Conservation (phyloP, 768 basidiomycete species). For the Mycena belliarum region DNA sequence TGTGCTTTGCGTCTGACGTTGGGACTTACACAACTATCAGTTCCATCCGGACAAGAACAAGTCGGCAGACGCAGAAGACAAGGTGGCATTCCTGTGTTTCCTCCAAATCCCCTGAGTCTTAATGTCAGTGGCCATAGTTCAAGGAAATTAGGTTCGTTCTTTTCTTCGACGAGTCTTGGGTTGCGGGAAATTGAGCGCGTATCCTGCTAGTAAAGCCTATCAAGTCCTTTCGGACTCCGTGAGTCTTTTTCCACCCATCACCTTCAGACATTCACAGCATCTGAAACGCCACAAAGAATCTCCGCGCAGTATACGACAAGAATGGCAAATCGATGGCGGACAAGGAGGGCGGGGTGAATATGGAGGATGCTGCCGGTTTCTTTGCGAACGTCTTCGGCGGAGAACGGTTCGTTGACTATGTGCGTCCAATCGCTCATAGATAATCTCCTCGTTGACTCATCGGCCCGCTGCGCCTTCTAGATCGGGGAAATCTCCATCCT, state of each 20-base stretch:
- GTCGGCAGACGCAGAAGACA: constrained; percentile 90
- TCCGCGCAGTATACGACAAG: constrained; percentile 90
- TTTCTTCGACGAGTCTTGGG: not conserved
- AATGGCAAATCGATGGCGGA: constrained; percentile 90
- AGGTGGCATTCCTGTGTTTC: constrained; percentile 26
- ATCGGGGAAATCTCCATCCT: constrained; percentile 96
- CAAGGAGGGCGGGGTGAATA: constrained; percentile 72
- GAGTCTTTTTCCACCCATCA: constrained; percentile 28
- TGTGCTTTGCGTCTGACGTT: not conserved
- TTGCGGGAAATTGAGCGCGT: not conserved
- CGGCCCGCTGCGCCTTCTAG: constrained; percentile 39
- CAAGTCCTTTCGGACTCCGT: constrained; percentile 87
- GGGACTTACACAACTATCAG: constrained; percentile 37
- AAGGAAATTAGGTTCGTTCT: constrained; percentile 83
- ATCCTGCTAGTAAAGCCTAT: constrained; percentile 79
- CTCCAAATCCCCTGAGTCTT: not conserved
- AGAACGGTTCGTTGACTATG: constrained; percentile 86
- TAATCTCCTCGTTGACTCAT: not conserved
- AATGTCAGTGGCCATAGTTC: constrained; percentile 46
- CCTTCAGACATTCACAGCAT: not conserved
- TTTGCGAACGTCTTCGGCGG: constrained; percentile 97
- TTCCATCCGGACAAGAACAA: constrained; percentile 96
- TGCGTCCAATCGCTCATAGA: constrained; percentile 41
- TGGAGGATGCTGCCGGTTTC: constrained; percentile 93
- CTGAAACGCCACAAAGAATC: constrained; percentile 50